A percentile compares a stretch with the other conserved stretches of the same genome.
Conservation (phyloP, 352 stramenopile species). For the Lagenidium giganteum region DNA sequence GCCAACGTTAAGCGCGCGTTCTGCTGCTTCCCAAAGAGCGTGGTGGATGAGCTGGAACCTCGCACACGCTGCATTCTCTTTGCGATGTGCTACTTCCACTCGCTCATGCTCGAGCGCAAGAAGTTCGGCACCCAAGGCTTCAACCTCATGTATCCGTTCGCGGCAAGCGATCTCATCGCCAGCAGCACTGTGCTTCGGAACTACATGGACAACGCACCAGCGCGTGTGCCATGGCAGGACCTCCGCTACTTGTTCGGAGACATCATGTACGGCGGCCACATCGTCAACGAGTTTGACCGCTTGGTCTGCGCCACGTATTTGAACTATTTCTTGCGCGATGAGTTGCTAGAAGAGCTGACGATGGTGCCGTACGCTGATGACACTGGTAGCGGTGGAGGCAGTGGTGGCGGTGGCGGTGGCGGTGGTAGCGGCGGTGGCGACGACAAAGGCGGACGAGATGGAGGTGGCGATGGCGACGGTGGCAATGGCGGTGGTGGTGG, state of each 20-base stretch:
- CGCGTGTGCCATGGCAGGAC: slow-evolving; percentile 87
- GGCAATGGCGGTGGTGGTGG: not conserved
- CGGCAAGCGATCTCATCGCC: slow-evolving; percentile 76
- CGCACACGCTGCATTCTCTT: slow-evolving; percentile 87
- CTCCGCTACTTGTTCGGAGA: slow-evolving; percentile 85
- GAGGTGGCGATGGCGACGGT: slow-evolving; percentile 3
- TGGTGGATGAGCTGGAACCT: slow-evolving; percentile 81
- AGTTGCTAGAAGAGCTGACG: slow-evolving; percentile 85
- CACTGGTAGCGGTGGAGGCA: slow-evolving; percentile 17
- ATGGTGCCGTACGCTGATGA: slow-evolving; percentile 87
- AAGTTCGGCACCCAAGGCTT: slow-evolving; percentile 89
- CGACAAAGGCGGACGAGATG: slow-evolving; percentile 6
- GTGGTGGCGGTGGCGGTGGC: slow-evolving; percentile 14
- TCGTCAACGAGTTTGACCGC: slow-evolving; percentile 80
- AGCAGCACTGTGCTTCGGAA: slow-evolving; percentile 85
- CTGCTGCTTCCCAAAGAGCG: slow-evolving; percentile 60
- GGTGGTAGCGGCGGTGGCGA: slow-evolving; percentile 14
- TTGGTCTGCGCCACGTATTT: slow-evolving; percentile 83
- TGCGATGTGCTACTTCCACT: slow-evolving; percentile 91
- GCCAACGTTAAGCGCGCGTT: slow-evolving; percentile 88
- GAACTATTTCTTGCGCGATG: slow-evolving; percentile 84
- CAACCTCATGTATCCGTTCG: slow-evolving; percentile 90
- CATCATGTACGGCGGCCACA: slow-evolving; percentile 89
- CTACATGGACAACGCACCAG: slow-evolving; percentile 90
- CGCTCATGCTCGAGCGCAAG: slow-evolving; percentile 89